Evolutionary conservation across 352 stramenopile species (phyloP).

Genomic region (Blastocystis hominis): DNA sequence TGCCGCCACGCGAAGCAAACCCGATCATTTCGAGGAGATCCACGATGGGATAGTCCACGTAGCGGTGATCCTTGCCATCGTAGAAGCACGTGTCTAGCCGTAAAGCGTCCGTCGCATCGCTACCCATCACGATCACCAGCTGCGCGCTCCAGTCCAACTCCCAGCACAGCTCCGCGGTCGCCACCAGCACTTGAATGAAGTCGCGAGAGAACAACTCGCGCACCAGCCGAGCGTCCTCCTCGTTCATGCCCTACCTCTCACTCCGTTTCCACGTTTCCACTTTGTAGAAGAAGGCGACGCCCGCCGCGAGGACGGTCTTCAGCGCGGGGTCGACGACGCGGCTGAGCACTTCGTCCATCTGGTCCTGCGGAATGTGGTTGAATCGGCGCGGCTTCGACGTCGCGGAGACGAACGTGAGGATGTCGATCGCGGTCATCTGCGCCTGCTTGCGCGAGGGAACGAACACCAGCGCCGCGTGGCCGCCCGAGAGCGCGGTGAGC

Average conservation of each 20-base stretch:
- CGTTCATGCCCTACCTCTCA: slow-evolving; percentile 81
- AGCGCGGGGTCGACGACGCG: slow-evolving; percentile 73
- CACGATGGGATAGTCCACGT: slow-evolving; percentile 88
- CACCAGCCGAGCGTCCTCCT: slow-evolving; percentile 78
- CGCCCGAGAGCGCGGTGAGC: slow-evolving; percentile 68
- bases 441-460: slow-evolving; percentile 92
- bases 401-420: slow-evolving; percentile 87
- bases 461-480: slow-evolving; percentile 86
- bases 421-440: slow-evolving; percentile 92
- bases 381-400: slow-evolving; percentile 61
- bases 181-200: slow-evolving; percentile 81
- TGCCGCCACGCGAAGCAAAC: slow-evolving; percentile 64
- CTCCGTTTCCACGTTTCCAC: too few relatives aligned
- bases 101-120: too few relatives aligned
- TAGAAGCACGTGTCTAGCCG: slow-evolving; percentile 81
- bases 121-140: slow-evolving; percentile 90
- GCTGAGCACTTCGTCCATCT: slow-evolving; percentile 61
- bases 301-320: slow-evolving; percentile 80
- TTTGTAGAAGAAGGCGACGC: slow-evolving; percentile 85
- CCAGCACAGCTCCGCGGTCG: slow-evolving; percentile 85
- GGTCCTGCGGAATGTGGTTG: not conserved
- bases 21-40: slow-evolving; percentile 96
- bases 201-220: slow-evolving; percentile 75
- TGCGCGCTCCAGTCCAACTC: slow-evolving; percentile 72
- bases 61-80: slow-evolving; percentile 84